phyloP scores from a whole-genome alignment of 352 stramenopile species.

The Halophytophthora batemanensis region DNA sequence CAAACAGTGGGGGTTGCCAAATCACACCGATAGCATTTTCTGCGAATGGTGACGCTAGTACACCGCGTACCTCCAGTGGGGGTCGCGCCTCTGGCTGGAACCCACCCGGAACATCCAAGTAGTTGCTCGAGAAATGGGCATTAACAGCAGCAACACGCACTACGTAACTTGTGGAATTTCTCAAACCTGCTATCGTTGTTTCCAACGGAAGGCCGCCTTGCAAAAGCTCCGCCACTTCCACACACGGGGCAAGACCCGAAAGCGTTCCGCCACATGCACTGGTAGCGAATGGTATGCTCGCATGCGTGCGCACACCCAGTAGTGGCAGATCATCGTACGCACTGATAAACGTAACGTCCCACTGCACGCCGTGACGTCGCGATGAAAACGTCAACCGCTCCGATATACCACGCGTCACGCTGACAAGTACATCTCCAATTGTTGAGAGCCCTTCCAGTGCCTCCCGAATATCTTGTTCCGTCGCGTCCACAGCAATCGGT shows the following conservation, averaged over 20 bases:
- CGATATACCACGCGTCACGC: conserved; percentile 18
- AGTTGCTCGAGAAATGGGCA: conserved; percentile 30
- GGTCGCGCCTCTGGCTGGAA: conserved; percentile 29
- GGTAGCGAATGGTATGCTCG: conserved; percentile 25
- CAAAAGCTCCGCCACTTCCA: conserved; percentile 23
- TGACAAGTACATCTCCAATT: conserved; percentile 49
- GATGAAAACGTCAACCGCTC: conserved; percentile 26
- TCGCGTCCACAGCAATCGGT: conserved; percentile 39
- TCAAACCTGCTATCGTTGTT: conserved; percentile 12
- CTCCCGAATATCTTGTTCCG: conserved; percentile 35
- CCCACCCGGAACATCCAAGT: conserved; percentile 8
- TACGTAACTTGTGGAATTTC: conserved; percentile 38
- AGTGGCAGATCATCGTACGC: conserved; percentile 36
- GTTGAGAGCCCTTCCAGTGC: conserved; percentile 70
- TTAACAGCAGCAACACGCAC: conserved; percentile 40
- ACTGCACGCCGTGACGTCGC: conserved; percentile 61
- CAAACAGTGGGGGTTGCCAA: conserved; percentile 68
- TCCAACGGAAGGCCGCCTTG: conserved; percentile 35
- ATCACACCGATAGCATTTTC: conserved; percentile 44
- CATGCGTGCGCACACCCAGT: conserved; percentile 38
- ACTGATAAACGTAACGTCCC: conserved; percentile 58
- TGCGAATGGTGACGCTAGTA: conserved; percentile 37
- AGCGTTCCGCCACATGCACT: conserved; percentile 59
- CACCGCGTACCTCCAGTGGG: conserved; percentile 26
- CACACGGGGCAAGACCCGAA: conserved; percentile 54